These are phyloP conservation scores for Teunomyces atbi DNA, from an alignment of 805 yeast species.

Conservation along the genomic window DNA sequence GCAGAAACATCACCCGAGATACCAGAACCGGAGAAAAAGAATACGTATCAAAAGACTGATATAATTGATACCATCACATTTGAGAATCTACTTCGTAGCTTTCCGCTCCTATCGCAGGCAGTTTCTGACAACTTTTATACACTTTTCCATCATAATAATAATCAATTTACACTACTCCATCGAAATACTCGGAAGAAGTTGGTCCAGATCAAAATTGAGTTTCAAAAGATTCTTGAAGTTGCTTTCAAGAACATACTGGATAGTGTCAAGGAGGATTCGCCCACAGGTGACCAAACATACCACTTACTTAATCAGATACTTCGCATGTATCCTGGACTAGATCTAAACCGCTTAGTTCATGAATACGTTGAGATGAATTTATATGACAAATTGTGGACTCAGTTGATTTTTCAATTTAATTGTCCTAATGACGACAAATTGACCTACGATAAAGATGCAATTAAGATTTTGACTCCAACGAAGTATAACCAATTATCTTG, in stretches of 20 bases:
- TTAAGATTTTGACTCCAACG: slow-evolving; percentile 24
- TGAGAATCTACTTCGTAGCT: slow-evolving; percentile 36
- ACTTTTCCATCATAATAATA: slow-evolving; percentile 42
- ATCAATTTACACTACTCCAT: slow-evolving; percentile 29
- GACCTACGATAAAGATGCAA: slow-evolving; percentile 23
- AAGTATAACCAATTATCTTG: slow-evolving; percentile 36
- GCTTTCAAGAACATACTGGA: slow-evolving; percentile 38
- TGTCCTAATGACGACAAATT: slow-evolving; percentile 19
- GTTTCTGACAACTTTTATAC: slow-evolving; percentile 38
- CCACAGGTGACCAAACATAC: slow-evolving; percentile 35
- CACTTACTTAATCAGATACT: slow-evolving; percentile 30
- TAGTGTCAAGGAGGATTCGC: slow-evolving; percentile 32
- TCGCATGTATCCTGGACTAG: slow-evolving; percentile 36
- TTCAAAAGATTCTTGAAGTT: slow-evolving; percentile 31
- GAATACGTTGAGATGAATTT: slow-evolving; percentile 70
- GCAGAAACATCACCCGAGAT: not conserved
- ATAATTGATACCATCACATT: slow-evolving; percentile 22
- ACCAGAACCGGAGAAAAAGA: not conserved
- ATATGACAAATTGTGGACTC: slow-evolving; percentile 66
- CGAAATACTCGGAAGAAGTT: slow-evolving; percentile 27
- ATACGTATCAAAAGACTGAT: not conserved
- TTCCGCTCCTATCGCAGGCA: slow-evolving; percentile 39
- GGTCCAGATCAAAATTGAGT: slow-evolving; percentile 26
- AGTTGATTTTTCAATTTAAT: slow-evolving; percentile 34
- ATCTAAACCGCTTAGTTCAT: slow-evolving; percentile 55